Evolutionary conservation across 345 rosid genomes (phyloP), one percentile per base, ranked within the genome.

Genomic region (Salix koriyanagi): DNA sequence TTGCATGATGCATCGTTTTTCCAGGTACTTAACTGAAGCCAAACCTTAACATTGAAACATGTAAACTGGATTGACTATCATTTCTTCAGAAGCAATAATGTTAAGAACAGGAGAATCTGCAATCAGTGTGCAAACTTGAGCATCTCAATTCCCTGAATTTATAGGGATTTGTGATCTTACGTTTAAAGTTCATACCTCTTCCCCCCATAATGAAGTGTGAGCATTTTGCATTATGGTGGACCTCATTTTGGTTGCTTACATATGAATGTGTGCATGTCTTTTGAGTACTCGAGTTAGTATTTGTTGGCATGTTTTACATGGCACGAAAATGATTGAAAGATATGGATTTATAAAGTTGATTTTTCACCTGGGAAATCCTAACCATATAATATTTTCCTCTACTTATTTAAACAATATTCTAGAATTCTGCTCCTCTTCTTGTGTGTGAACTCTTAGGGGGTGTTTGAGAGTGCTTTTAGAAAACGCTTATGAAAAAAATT

Each of bases 1-100:
- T 54, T 75, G 62, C 52, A 19, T 77, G 66, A 46, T 73, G 70
- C 72, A 39, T 62, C 76, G 65, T 44, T 30, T 75, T 75, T 67
- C 75, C 82, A 81, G 86, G 84, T 78, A 82, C 64, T 36, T 46
- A 28, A 39, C 71, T 46, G 58, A 46, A 32, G 39, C 61, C 39
- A 26, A 64, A 41, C 5, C 7, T 25, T 66, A 72, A 21, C 0
- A 5, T 32, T 41, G 16, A 15, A 66, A 11, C 26, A 41, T 44
- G 2, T 5, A 4, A 46, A 1, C 25, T 28, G 16, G 50, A 19
- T 42, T 25, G 14, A 15, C 26, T 19, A 58, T 46, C 69, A 41
- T 37, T 74, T 58, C 39, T 52, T 54, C 58, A 14, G 52, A 21
- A 52, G 60, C 52, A 19, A 7, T 32, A 12, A 37, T 60, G 42